Conservation (phyloP, 257 asterid species). For the Gardenia jasminoides region DNA sequence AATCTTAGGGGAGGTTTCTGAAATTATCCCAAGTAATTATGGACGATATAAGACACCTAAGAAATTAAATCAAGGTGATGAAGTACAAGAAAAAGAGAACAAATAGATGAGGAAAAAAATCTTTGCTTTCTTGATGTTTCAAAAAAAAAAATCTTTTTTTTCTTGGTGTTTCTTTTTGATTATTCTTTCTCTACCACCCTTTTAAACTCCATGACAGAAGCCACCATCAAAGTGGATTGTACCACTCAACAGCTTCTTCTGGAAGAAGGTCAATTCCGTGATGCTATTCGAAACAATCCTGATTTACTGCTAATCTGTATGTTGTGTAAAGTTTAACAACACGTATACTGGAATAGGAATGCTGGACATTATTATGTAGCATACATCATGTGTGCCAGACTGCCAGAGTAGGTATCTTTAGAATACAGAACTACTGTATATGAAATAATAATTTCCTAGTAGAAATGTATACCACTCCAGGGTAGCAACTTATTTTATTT, state of each 20-base stretch:
- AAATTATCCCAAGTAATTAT: not conserved
- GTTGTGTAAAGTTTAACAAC: not conserved
- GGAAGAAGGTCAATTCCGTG: not conserved
- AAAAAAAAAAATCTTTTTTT: no score
- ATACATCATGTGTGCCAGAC: not conserved
- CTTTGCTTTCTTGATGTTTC: not conserved
- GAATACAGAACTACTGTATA: no score
- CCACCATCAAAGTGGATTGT: not conserved
- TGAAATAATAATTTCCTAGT: not conserved
- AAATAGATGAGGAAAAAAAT: not conserved
- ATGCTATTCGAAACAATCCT: not conserved
- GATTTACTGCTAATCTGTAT: not conserved
- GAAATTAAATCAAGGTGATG: not conserved
- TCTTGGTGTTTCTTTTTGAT: not conserved
- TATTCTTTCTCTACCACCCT: not conserved
- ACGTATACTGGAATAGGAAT: not conserved
- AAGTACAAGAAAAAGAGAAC: not conserved
- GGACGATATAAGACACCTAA: not conserved
- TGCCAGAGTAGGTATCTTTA: not conserved
- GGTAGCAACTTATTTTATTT: not conserved
- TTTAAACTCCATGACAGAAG: not conserved
- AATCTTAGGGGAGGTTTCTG: no score
- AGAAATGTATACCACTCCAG: not conserved
- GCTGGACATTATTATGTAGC: not conserved
- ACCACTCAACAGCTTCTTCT: not conserved